These are phyloP conservation scores for Arthroderma uncinatum DNA, from an alignment of 2,329 filamentous ascomycete species.

Conservation along the genomic window DNA sequence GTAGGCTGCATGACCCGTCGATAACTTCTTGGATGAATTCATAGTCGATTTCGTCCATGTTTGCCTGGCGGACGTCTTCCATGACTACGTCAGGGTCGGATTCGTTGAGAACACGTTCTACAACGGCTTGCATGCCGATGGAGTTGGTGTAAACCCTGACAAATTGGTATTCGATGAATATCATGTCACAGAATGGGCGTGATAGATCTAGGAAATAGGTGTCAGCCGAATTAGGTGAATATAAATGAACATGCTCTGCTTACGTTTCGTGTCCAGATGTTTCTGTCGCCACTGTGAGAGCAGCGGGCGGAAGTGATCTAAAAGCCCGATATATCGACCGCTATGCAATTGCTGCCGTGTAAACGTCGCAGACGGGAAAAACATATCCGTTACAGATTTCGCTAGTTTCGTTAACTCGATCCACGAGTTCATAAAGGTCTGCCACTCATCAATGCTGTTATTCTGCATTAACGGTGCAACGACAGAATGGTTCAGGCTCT, in stretches of 20 bases:
- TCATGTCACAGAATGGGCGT: conserved; percentile 35
- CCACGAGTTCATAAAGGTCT: conserved; percentile 44
- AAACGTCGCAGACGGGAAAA: conserved; percentile 38
- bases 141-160: conserved; percentile 34
- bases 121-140: conserved; percentile 46
- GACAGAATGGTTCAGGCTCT: conserved; percentile 31
- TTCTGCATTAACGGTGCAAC: conserved; percentile 30
- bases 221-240: neutral
- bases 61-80: conserved; percentile 32
- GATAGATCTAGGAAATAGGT: conserved; percentile 10
- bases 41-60: conserved; percentile 42
- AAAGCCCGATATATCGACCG: conserved; percentile 41
- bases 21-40: conserved; percentile 48
- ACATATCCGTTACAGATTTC: conserved; percentile 43
- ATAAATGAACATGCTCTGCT: conserved; percentile 1
- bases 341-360: conserved; percentile 35
- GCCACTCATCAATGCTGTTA: conserved; percentile 35
- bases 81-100: conserved; percentile 21
- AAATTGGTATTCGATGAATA: conserved; percentile 44
- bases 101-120: conserved; percentile 40
- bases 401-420: conserved; percentile 39
- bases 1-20: conserved; percentile 42
- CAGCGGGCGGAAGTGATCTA: conserved; percentile 37
- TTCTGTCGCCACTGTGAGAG: conserved; percentile 32
- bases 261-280: conserved; percentile 19